These are phyloP conservation scores for Chlorophyllum brunneum DNA, from an alignment of 768 basidiomycete species.

Conservation along the genomic window DNA sequence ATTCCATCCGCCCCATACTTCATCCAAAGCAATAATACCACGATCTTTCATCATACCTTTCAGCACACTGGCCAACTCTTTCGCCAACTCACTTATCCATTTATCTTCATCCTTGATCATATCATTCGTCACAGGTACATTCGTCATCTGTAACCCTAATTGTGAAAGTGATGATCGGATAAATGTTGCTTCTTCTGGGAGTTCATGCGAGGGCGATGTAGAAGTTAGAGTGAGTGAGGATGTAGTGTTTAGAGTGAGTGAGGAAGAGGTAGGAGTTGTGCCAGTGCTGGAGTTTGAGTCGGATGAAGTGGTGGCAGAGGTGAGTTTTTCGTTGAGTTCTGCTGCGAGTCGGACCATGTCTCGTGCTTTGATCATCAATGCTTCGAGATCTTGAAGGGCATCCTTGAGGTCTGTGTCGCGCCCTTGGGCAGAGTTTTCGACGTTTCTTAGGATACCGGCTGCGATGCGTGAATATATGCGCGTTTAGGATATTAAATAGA, in stretches of 20 bases:
- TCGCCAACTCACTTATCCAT: constrained; percentile 79
- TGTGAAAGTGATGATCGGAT: constrained; percentile 88
- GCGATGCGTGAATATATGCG: constrained; percentile 2
- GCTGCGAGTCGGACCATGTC: constrained; percentile 91
- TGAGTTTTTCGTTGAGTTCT: constrained; percentile 81
- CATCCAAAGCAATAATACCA: constrained; percentile 84
- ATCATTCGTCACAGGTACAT: constrained; percentile 82
- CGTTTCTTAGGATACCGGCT: constrained; percentile 83
- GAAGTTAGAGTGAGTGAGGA: constrained; percentile 11
- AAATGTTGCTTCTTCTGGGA: constrained; percentile 82
- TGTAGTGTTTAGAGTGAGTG: constrained; percentile 15
- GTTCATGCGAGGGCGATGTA: constrained; percentile 33
- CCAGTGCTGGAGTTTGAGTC: constrained; percentile 21
- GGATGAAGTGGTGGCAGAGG: constrained; percentile 32
- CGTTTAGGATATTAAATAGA: not conserved
- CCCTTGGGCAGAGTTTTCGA: constrained; percentile 63
- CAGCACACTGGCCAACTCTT: constrained; percentile 76
- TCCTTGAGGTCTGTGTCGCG: constrained; percentile 64
- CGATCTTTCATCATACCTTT: constrained; percentile 73
- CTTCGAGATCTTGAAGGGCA: constrained; percentile 85
- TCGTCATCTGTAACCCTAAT: constrained; percentile 75
- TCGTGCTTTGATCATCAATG: constrained; percentile 84
- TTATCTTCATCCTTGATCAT: constrained; percentile 79
- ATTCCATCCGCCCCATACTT: constrained; percentile 68
- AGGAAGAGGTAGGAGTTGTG: constrained; percentile 20